Evolutionary conservation across 306 rosid genomes (phyloP).

Genomic region (Corylus americana): DNA sequence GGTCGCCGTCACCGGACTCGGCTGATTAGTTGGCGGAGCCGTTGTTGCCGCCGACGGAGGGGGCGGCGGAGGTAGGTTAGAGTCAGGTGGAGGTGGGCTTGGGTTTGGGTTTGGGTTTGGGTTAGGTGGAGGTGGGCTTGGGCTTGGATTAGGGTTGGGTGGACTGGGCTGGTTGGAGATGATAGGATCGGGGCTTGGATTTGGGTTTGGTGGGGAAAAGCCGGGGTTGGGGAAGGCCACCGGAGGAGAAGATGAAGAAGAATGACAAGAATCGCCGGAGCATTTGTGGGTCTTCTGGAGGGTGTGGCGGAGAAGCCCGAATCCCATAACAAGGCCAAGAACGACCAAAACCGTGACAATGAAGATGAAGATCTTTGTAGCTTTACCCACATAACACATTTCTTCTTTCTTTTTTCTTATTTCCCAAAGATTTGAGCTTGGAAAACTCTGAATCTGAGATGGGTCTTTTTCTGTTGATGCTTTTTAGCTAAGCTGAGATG

Average conservation of each 20-base stretch:
- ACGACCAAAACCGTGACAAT: conserved; percentile 69
- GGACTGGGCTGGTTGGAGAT: conserved; percentile 42
- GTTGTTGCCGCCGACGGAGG: conserved; percentile 29
- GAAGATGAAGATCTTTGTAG: conserved; percentile 99
- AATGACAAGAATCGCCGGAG: conserved; percentile 50
- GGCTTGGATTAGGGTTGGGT: conserved; percentile 22
- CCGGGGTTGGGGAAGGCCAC: conserved; percentile 46
- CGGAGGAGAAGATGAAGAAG: conserved; percentile 34
- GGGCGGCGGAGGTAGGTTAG: conserved; percentile 27
- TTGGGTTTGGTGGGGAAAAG: conserved; percentile 27
- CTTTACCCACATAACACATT: conserved; percentile 97
- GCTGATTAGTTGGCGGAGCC: conserved; percentile 50
- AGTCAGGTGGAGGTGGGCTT: conserved; percentile 20
- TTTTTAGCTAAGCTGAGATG: background rate
- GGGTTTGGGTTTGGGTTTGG: conserved; percentile 20
- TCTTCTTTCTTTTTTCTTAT: background rate
- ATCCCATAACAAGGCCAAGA: conserved; percentile 67
- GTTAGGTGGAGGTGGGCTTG: conserved; percentile 24
- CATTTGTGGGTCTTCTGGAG: conserved; percentile 50
- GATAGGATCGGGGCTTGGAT: conserved; percentile 24
- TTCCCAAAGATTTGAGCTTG: background rate
- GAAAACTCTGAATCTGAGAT: conserved; percentile 18
- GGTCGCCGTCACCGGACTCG: conserved; percentile 40
- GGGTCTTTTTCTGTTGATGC: background rate
- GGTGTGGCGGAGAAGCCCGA: conserved; percentile 55